A percentile compares a stretch with the other conserved stretches of the same genome.
Evolutionary conservation across 441 rosid genomes (phyloP).

Genomic region (Erodium trifolium): DNA sequence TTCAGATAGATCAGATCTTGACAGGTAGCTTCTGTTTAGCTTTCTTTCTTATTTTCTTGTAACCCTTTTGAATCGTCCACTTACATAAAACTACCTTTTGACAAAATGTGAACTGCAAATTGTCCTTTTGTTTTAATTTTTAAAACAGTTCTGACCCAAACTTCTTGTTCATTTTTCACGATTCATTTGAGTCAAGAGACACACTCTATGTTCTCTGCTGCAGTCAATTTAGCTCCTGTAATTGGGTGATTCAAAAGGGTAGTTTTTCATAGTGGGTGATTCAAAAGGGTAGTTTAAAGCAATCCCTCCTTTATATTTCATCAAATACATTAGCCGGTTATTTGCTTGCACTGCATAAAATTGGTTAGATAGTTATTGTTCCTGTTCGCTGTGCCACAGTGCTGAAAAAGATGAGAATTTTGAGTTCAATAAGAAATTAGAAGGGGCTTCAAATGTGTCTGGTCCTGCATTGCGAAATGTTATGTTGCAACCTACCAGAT

Average conservation of each 20-base stretch:
- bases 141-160: too few species aligned
- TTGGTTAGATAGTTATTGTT: slow-evolving; percentile 17
- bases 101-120: too few species aligned
- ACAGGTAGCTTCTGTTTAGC: slow-evolving; percentile 37
- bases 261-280: too few species aligned
- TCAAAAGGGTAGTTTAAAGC: too few species aligned
- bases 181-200: too few species aligned
- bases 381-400: slow-evolving; percentile 40
- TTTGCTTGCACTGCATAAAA: not conserved
- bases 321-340: not conserved
- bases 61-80: too few species aligned
- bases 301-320: not conserved
- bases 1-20: slow-evolving; percentile 76
- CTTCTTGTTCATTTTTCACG: too few species aligned
- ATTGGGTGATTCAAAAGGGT: too few species aligned
- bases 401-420: slow-evolving; percentile 72
- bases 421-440: slow-evolving; percentile 61
- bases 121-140: too few species aligned
- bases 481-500: slow-evolving; percentile 53
- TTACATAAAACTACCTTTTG: too few species aligned
- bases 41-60: not conserved
- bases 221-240: too few species aligned
- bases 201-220: too few species aligned
- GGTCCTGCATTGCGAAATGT: slow-evolving; percentile 64
- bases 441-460: slow-evolving; percentile 50